phyloP scores from a whole-genome alignment of 768 basidiomycete genomes.

The Mycena galericulata region DNA sequence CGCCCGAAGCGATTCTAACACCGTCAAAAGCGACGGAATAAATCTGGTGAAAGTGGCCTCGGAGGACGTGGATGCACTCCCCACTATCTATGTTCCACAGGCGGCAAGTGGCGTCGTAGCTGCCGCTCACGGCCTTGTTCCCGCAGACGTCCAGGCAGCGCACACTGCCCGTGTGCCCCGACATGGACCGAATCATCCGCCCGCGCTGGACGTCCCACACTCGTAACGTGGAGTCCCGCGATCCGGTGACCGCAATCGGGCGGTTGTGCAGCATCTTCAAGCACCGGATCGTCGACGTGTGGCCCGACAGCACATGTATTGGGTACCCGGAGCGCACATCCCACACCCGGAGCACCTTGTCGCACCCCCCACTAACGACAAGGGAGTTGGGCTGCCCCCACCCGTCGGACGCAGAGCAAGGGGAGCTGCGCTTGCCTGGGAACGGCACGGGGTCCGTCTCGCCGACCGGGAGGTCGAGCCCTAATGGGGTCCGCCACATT shows the following conservation, averaged over 20 bases:
- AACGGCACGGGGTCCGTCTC: constrained; percentile 30
- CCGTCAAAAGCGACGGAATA: constrained; percentile 95
- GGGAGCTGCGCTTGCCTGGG: constrained; percentile 58
- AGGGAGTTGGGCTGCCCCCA: constrained; percentile 91
- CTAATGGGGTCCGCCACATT: constrained; percentile 63
- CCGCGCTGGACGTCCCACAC: constrained; percentile 96
- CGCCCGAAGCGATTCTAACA: constrained; percentile 82
- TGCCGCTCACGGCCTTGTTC: constrained; percentile 87
- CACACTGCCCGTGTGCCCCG: constrained; percentile 86
- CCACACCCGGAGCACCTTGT: constrained; percentile 93
- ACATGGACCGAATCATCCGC: constrained; percentile 68
- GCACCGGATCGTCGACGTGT: constrained; percentile 92
- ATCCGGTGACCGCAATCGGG: constrained; percentile 91
- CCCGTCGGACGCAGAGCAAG: constrained; percentile 79
- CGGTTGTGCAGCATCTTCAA: constrained; percentile 88
- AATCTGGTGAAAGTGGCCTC: constrained; percentile 89
- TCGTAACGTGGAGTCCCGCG: constrained; percentile 85
- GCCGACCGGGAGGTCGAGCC: constrained; percentile 47
- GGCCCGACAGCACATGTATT: constrained; percentile 84
- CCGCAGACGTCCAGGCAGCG: constrained; percentile 92
- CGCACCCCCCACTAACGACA: constrained; percentile 93
- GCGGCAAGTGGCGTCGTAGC: constrained; percentile 91
- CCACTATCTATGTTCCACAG: constrained; percentile 95
- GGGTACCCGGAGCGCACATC: constrained; percentile 90
- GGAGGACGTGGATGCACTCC: constrained; percentile 82